Percentiles rank a stretch among this genome's conserved stretches.
Conservation (phyloP, 208 protist genomes). For the Endotrypanum monterogeii region DNA sequence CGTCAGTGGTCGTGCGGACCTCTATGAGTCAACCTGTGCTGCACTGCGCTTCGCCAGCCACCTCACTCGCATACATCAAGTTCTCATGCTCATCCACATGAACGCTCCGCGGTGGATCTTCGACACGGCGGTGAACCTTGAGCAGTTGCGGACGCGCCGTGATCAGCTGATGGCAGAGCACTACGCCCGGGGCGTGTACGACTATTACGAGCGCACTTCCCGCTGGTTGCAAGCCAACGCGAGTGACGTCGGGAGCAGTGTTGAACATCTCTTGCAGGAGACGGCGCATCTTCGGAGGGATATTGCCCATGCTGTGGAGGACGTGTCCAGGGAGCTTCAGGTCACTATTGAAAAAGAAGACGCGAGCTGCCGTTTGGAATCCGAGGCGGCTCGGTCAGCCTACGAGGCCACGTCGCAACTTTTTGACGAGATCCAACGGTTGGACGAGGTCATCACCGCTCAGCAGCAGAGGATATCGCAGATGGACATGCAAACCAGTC, state of each 20-base stretch:
- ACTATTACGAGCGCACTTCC: slow-evolving; percentile 62
- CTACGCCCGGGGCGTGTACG: slow-evolving; percentile 71
- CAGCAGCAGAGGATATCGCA: slow-evolving; percentile 59
- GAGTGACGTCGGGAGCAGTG: slow-evolving; percentile 43
- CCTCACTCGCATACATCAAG: slow-evolving; percentile 77
- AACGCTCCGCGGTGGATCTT: slow-evolving; percentile 79
- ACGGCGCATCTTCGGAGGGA: slow-evolving; percentile 64
- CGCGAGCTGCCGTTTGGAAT: slow-evolving; percentile 27
- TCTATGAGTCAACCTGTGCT: slow-evolving; percentile 62
- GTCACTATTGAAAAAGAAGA: slow-evolving; percentile 45
- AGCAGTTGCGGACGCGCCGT: slow-evolving; percentile 56
- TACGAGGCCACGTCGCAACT: slow-evolving; percentile 43
- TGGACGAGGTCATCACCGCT: slow-evolving; percentile 57
- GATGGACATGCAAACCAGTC: slow-evolving; percentile 56
- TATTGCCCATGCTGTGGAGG: slow-evolving; percentile 49
- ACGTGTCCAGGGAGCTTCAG: slow-evolving; percentile 41
- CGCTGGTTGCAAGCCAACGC: slow-evolving; percentile 66
- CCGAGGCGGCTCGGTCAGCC: slow-evolving; percentile 45
- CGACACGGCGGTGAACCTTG: slow-evolving; percentile 64
- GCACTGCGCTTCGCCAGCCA: slow-evolving; percentile 64
- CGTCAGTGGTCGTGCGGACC: slow-evolving; percentile 72
- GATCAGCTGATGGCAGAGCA: slow-evolving; percentile 52
- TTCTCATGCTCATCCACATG: slow-evolving; percentile 83
- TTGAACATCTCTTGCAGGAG: slow-evolving; percentile 61
- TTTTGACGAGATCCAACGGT: slow-evolving; percentile 54